Conservation (phyloP, 2,329 filamentous ascomycete genomes). For the Neonectria ditissima region DNA sequence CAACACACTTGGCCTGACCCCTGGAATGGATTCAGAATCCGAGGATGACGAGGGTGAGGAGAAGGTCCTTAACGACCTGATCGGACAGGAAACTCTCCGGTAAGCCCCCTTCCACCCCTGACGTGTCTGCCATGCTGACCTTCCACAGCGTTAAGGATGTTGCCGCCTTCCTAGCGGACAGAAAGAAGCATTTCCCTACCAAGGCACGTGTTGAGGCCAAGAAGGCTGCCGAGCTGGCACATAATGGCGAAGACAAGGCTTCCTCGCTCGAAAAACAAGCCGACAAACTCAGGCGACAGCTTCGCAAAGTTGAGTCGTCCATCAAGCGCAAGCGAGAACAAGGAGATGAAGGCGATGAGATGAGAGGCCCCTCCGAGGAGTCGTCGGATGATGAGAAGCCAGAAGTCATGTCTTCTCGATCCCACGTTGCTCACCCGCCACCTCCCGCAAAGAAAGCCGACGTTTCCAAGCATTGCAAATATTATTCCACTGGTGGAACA, state of each 20-base stretch:
- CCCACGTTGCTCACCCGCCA: conserved; percentile 46
- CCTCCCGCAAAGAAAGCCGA: conserved; percentile 68
- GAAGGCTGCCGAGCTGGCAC: conserved; percentile 61
- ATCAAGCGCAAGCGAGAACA: conserved; percentile 77
- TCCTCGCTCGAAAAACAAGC: conserved; percentile 69
- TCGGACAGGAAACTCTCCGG: conserved; percentile 67
- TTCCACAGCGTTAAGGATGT: conserved; percentile 73
- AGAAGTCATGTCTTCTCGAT: conserved; percentile 66
- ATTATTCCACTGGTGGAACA: conserved; percentile 75
- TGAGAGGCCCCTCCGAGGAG: conserved; percentile 65
- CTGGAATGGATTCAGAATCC: conserved; percentile 71
- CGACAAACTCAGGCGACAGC: conserved; percentile 71
- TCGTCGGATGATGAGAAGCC: conserved; percentile 70
- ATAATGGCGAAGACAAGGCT: conserved; percentile 69
- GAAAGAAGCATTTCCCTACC: conserved; percentile 84
- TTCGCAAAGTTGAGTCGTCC: conserved; percentile 77
- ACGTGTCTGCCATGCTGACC: conserved; percentile 23
- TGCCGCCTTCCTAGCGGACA: conserved; percentile 82
- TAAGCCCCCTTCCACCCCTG: conserved; percentile 53
- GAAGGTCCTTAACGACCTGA: conserved; percentile 69
- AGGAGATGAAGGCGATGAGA: conserved; percentile 75
- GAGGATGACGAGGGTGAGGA: conserved; percentile 80
- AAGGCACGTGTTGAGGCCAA: conserved; percentile 75
- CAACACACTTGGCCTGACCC: conserved; percentile 78
- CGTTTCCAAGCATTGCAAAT: conserved; percentile 75